Percentiles rank a stretch among this genome's conserved stretches.
Evolutionary conservation across 768 basidiomycete genomes (phyloP).

Genomic region (Lactifluus rugatus): DNA sequence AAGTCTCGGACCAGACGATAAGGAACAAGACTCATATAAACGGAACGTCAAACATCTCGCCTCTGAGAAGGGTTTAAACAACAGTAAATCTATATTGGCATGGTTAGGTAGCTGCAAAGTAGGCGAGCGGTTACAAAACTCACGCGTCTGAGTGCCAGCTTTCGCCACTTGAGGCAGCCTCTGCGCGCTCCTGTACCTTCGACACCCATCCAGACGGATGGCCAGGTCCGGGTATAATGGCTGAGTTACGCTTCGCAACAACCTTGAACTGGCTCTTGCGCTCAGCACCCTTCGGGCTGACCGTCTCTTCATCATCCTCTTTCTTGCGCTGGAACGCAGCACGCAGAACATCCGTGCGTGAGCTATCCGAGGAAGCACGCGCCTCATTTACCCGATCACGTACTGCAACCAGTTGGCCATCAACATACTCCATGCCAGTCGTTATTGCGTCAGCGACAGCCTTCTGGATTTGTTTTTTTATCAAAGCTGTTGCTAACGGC

Average conservation of each 20-base stretch:
- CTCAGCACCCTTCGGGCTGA: conserved; percentile 31
- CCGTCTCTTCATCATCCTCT: conserved; percentile 32
- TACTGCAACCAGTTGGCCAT: conserved; percentile 83
- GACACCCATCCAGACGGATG: conserved; percentile 68
- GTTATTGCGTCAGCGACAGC: conserved; percentile 57
- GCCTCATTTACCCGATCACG: conserved; percentile 58
- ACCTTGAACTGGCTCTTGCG: conserved; percentile 68
- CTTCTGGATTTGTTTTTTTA: conserved; percentile 67
- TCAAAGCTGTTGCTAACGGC: conserved; percentile 68
- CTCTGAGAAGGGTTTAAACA: not conserved
- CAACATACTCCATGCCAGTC: conserved; percentile 78
- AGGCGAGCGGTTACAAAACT: conserved; percentile 15
- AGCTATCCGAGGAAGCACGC: conserved; percentile 28
- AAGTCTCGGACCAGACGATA: not conserved
- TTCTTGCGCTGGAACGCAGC: conserved; percentile 58
- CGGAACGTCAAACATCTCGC: not conserved
- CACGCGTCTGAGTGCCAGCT: conserved; percentile 49
- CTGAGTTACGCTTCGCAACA: conserved; percentile 57
- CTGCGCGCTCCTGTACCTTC: conserved; percentile 37
- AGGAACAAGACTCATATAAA: not conserved
- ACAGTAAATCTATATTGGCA: not conserved
- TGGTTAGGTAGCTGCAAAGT: not conserved
- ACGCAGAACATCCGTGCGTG: conserved; percentile 46
- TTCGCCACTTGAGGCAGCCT: conserved; percentile 33
- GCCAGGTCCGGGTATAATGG: conserved; percentile 52